These are phyloP conservation scores for Quercus rubra DNA, from an alignment of 306 rosid genomes.

Conservation along the genomic window DNA sequence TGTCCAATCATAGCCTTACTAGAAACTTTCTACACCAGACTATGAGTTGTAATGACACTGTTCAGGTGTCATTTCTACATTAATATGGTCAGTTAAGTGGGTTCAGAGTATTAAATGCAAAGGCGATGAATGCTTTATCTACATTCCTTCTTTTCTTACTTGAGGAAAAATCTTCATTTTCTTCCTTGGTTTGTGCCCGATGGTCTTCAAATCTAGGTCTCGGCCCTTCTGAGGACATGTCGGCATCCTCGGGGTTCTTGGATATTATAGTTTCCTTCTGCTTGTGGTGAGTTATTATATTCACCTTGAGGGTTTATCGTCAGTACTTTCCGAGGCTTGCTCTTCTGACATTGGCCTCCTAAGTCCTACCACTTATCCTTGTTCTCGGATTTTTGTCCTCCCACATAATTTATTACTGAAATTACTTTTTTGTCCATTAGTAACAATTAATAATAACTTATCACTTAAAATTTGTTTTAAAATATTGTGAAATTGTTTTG, in stretches of 20 bases:
- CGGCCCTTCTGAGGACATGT: fast-evolving
- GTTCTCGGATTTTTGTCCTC: no score
- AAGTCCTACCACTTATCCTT: no score
- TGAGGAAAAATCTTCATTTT: fast-evolving
- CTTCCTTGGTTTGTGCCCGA: no score
- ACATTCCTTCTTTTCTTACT: no score
- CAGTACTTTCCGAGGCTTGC: fast-evolving
- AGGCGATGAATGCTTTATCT: no score
- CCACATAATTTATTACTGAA: fast-evolving
- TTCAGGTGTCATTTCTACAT: fast-evolving
- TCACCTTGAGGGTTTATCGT: fast-evolving
- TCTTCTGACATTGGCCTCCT: no score
- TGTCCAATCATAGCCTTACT: fast-evolving
- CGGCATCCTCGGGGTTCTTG: fast-evolving
- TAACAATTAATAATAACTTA: no score
- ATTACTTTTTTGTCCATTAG: no score
- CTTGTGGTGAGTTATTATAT: no score
- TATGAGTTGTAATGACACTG: no score
- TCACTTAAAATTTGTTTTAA: no score
- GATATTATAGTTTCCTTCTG: fast-evolving
- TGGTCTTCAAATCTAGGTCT: fast-evolving
- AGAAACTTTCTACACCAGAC: fast-evolving
- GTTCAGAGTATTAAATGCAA: fast-evolving
- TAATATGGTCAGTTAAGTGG: fast-evolving
- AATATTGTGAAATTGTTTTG: no score